phyloP scores from a whole-genome alignment of 2,329 filamentous ascomycete genomes.

The Aspergillus puulaauensis region DNA sequence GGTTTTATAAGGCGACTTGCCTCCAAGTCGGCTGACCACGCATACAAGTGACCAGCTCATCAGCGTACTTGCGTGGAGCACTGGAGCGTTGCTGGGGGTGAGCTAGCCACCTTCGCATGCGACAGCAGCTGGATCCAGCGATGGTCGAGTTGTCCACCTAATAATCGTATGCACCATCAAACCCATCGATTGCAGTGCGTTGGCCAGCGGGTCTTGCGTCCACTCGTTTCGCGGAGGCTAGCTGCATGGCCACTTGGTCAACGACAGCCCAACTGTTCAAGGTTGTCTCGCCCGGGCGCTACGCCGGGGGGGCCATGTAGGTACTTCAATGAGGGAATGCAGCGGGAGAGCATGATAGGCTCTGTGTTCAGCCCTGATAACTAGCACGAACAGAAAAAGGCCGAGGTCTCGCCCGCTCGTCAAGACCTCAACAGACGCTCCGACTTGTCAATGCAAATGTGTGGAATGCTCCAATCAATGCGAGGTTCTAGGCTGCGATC shows the following conservation, averaged over 20 bases:
- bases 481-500: not conserved
- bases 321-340: conserved; percentile 15
- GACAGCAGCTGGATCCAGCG: conserved; percentile 19
- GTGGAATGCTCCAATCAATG: conserved; percentile 7
- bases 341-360: conserved; percentile 12
- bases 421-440: too few species aligned
- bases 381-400: not conserved
- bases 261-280: conserved; percentile 11
- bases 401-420: conserved; percentile 2
- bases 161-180: conserved; percentile 4
- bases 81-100: conserved; percentile 9
- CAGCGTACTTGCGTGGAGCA: conserved; percentile 19
- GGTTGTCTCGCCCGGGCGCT: conserved; percentile 8
- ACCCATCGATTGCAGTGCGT: conserved; percentile 12
- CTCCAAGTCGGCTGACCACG: conserved; percentile 19
- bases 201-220: conserved; percentile 24
- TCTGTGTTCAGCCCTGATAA: conserved; percentile 7
- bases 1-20: conserved; percentile 6
- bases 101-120: conserved; percentile 18
- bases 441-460: not conserved
- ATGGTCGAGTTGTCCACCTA: not conserved
- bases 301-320: conserved; percentile 18
- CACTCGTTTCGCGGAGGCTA: conserved; percentile 23
- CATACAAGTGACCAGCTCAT: conserved; percentile 26
- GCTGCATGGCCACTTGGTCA: conserved; percentile 28